These are phyloP conservation scores for Cyclostephanos tholiformis DNA, from an alignment of 108 stramenopile genomes.

Conservation along the genomic window DNA sequence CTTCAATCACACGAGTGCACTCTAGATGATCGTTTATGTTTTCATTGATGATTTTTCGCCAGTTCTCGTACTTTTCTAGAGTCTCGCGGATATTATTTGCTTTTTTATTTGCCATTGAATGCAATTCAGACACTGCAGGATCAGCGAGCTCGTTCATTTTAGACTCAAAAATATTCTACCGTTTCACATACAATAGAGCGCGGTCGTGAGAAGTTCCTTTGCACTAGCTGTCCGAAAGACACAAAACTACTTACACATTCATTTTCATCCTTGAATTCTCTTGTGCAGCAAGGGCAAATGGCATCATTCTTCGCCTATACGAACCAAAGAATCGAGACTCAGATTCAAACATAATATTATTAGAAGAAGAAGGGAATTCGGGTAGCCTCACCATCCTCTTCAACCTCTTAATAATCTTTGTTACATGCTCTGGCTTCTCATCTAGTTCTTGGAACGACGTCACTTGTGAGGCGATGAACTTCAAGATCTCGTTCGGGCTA, in stretches of 20 bases:
- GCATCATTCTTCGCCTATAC: constrained; percentile 11
- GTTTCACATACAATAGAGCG: constrained; percentile 10
- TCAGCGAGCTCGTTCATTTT: constrained; percentile 45
- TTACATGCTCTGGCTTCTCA: constrained; percentile 47
- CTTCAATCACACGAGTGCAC: constrained; percentile 52
- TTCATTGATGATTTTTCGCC: constrained; percentile 44
- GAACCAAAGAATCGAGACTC: constrained; percentile 2
- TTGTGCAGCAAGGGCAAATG: constrained; percentile 43
- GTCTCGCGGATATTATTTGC: constrained; percentile 11
- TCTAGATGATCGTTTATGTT: constrained; percentile 50
- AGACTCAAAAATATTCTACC: constrained; percentile 21
- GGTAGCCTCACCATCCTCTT: constrained; percentile 55
- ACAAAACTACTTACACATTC: constrained; percentile 30
- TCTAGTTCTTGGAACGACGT: constrained; percentile 24
- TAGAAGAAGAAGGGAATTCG: background rate
- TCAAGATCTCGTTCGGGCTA: constrained; percentile 55
- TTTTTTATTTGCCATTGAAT: constrained; percentile 15
- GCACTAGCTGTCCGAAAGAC: background rate
- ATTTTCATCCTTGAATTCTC: constrained; percentile 20
- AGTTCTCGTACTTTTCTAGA: constrained; percentile 52
- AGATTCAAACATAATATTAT: background rate
- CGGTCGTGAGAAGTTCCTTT: constrained; percentile 26
- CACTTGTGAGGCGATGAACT: constrained; percentile 41
- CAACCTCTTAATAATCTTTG: constrained; percentile 53
- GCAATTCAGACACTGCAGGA: constrained; percentile 36